A percentile compares a stretch with the other conserved stretches of the same genome.
These are phyloP conservation scores for Macrophomina tecta DNA, from an alignment of 2,329 filamentous ascomycete genomes.

Conservation along the genomic window DNA sequence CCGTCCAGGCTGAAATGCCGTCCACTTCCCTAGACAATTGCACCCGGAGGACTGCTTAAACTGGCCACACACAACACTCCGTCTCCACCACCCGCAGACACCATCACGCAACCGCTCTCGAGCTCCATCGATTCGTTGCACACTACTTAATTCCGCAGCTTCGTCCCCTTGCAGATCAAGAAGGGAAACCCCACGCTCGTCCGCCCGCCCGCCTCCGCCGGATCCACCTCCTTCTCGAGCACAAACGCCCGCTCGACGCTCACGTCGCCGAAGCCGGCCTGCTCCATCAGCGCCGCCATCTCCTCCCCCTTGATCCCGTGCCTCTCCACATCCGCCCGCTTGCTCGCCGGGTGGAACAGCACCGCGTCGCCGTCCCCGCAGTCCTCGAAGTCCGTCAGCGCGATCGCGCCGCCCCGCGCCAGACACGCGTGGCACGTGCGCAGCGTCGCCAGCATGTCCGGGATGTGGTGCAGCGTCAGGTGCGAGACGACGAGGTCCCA, in stretches of 20 bases:
- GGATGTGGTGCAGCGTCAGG: constrained; percentile 63
- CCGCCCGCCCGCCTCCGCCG: constrained; percentile 50
- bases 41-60: too few species aligned
- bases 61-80: too few species aligned
- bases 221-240: constrained; percentile 54
- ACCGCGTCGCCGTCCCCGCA: constrained; percentile 54
- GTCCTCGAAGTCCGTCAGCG: constrained; percentile 65
- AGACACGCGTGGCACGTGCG: constrained; percentile 56
- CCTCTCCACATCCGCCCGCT: constrained; percentile 61
- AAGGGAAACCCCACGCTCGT: constrained; percentile 52
- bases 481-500: constrained; percentile 62
- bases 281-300: constrained; percentile 51
- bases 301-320: constrained; percentile 57
- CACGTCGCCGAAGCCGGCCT: constrained; percentile 58
- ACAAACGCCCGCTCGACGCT: constrained; percentile 56
- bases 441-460: constrained; percentile 52
- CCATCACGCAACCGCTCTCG: too few species aligned
- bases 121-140: too few species aligned
- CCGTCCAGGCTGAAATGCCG: too few species aligned
- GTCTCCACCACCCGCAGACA: too few species aligned
- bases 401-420: constrained; percentile 55
- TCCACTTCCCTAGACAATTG: too few species aligned
- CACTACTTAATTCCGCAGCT: neutral
- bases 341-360: constrained; percentile 59
- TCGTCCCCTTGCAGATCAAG: constrained; percentile 47